Percentiles rank a stretch among this genome's conserved stretches.
phyloP scores from a whole-genome alignment of 169 alveolate genomes.

The Cryptosporidium ubiquitum region DNA sequence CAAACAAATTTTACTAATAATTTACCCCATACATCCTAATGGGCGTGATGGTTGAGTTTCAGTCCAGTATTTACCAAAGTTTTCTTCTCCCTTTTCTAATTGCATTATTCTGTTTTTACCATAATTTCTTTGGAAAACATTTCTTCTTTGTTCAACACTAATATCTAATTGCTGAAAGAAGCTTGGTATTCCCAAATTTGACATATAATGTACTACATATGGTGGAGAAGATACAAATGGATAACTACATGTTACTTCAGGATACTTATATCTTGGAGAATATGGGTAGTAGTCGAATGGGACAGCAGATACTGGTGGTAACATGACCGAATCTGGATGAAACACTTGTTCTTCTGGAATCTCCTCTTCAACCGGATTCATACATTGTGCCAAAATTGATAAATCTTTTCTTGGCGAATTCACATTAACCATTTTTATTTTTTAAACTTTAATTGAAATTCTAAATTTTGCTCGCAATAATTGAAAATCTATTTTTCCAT shows the following conservation, averaged over 20 bases:
- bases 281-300: constrained; percentile 71
- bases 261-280: constrained; percentile 67
- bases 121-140: constrained; percentile 66
- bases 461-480: not conserved
- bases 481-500: not conserved
- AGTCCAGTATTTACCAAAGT: constrained; percentile 56
- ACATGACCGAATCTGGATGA: constrained; percentile 69
- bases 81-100: constrained; percentile 59
- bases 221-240: constrained; percentile 75
- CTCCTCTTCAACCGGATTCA: constrained; percentile 46
- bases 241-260: constrained; percentile 69
- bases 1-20: not conserved
- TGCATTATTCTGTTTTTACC: not conserved
- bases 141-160: constrained; percentile 64
- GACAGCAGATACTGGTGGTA: constrained; percentile 67
- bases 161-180: constrained; percentile 65
- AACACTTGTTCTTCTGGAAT: constrained; percentile 41
- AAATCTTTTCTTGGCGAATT: constrained; percentile 71
- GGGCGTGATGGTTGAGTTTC: constrained; percentile 64
- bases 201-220: constrained; percentile 65
- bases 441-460: not conserved
- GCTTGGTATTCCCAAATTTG: constrained; percentile 71
- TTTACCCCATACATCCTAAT: constrained; percentile 69
- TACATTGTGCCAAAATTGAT: constrained; percentile 57
- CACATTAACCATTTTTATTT: constrained; percentile 37